Evolutionary conservation across 2,329 filamentous ascomycete genomes (phyloP), one percentile per base, ranked within the genome.

Genomic region (Cladosporium sp.): DNA sequence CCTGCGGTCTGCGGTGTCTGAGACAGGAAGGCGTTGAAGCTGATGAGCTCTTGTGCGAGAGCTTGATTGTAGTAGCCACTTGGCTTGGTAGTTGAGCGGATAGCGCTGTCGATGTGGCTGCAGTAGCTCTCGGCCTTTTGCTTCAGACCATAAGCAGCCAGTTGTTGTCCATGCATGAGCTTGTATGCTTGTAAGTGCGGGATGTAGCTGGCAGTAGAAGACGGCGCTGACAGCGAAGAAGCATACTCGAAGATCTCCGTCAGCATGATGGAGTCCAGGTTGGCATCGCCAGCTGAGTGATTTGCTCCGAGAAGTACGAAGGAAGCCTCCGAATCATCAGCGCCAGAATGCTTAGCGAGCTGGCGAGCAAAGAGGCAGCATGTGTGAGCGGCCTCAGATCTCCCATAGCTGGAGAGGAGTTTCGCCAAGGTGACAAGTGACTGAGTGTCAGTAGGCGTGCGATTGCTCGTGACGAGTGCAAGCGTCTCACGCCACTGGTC

Each of bases 181-280:
- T 97, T 99, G 76, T 95, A 97, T 1, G 85, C 83, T 51, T 95
- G 83, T 29, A 99, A 73, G 68, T 99, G 91, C 11, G 92, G 89
- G 52, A 88, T 80, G 41, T 67, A 66, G n/a, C 56, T 49, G 1
- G 54, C 56, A n/a, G 58, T 52, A 1, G 60, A 55, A 36, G 76
- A 69, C 8, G 77, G 69, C 18, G 77, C 72, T 2, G 79, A 76
- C 12, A 97, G 78, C 8, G 88, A 88, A 9, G 89, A 75, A 0
- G 88, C 90, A 66, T 89, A 97, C 66, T 99, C 93, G 62, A 95
- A 97, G 0, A 96, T 83, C 68, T 99, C 93, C 37, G 89, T 97
- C n/a, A 99, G 79, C 44, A 96, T 76, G n/a, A 96, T 81, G 3
- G 89, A 81, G 64, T 97, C 90, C 6, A 88, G 79, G 61, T 97